These are phyloP conservation scores for Hansenula sp. DNA, from an alignment of 1,139 yeast genomes.

Conservation along the genomic window DNA sequence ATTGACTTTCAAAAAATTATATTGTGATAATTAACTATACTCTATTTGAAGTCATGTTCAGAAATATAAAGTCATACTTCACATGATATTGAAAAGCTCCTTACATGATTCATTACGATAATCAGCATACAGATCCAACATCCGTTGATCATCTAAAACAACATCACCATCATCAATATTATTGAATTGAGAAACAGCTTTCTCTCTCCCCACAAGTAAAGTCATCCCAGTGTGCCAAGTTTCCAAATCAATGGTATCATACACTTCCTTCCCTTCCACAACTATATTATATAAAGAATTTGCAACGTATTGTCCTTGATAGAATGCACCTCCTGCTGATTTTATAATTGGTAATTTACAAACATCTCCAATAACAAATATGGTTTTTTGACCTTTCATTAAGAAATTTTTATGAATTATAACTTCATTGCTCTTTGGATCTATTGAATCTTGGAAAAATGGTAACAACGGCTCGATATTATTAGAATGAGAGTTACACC, in stretches of 20 bases:
- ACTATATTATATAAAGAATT: constrained; percentile 13
- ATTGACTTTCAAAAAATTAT: too few relatives aligned
- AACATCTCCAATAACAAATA: constrained; percentile 28
- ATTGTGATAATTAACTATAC: too few relatives aligned
- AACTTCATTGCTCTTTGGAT: constrained; percentile 17
- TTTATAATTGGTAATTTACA: constrained; percentile 19
- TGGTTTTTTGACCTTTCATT: constrained; percentile 18
- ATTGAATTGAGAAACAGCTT: too few relatives aligned
- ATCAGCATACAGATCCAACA: too few relatives aligned
- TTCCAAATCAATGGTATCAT: constrained; percentile 10
- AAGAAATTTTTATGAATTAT: constrained; percentile 29
- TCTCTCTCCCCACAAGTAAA: constrained; percentile 21
- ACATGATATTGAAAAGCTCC: too few relatives aligned
- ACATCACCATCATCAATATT: too few relatives aligned
- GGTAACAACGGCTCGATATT: constrained; percentile 30
- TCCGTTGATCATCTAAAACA: too few relatives aligned
- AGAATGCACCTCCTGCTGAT: constrained; percentile 24
- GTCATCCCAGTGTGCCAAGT: constrained; percentile 22
- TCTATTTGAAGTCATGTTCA: too few relatives aligned
- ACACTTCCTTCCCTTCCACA: constrained; percentile 9
- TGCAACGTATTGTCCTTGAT: constrained; percentile 19
- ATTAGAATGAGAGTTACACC: constrained; percentile 43
- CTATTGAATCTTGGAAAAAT: constrained; percentile 19
- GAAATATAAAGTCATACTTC: too few relatives aligned
- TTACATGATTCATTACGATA: too few relatives aligned